Evolutionary conservation across 2,329 filamentous ascomycete species (phyloP), one percentile per base, ranked within the genome.

Genomic region (Tolypocladium ovalisporum): DNA sequence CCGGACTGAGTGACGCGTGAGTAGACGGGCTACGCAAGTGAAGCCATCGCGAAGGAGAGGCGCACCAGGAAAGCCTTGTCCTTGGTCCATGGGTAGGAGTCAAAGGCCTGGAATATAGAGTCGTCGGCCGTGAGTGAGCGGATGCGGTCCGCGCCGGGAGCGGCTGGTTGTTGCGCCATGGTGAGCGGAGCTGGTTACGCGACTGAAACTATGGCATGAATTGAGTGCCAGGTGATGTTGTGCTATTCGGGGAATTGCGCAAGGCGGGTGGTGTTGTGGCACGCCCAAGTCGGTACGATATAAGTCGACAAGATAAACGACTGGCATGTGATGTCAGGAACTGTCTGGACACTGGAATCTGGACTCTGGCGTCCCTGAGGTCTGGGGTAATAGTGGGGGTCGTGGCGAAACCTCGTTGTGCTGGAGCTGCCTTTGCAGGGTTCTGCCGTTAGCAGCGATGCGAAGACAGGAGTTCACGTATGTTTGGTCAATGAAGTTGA

Each of bases 51-150:
- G 52, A 54, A 9, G 29, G 27, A 29, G 40, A 10, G 8, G 37
- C 56, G 63, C 72, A 84, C 84, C 72, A 88, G 83, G 65, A 89
- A 90, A 61, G 83, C 82, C 55, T 78, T 75, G 70, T 90, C 87
- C 60, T 79, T 79, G 59, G 78, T 77, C 87, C 87, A 90, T 22
- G 81, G 78, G 66, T 89, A 89, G 29, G 73, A 71, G 64, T 88
- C 84, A 54, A 90, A 80, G 60, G 84, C 80, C 58, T 75, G 72
- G 68, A 83, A 88, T 58, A 84, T 69, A 54, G 73, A 67, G 60
- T 71, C 69, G 56, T 76, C 64, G 58, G 71, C 67, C 40, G 65
- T 68, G 54, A 75, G 69, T 27, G 70, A 71, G 59, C 72, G 73
- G 60, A 76, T 75, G 60, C 68, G 62, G 52, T 72, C 68, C 27